Evolutionary conservation across 352 stramenopile genomes (phyloP).

Genomic region (Phytophthora kernoviae): DNA sequence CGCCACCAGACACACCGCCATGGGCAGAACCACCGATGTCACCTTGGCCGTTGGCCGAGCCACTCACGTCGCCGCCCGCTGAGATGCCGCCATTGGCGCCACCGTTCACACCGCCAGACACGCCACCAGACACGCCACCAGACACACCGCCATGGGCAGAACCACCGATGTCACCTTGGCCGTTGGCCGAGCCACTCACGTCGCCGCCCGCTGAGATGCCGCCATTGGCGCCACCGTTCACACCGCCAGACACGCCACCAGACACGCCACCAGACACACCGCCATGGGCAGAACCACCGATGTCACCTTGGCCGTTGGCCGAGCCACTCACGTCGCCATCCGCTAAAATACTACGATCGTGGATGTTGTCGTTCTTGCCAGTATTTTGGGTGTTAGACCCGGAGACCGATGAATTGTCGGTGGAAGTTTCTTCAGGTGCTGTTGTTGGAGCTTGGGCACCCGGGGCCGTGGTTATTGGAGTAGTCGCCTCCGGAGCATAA

Average conservation of each 20-base stretch:
- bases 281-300: neutral
- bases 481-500: neutral
- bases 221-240: neutral
- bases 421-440: neutral
- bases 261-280: neutral
- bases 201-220: neutral
- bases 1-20: neutral
- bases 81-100: neutral
- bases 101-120: neutral
- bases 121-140: constrained; percentile 2
- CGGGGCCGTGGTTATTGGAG: neutral
- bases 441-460: neutral
- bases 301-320: constrained; percentile 4
- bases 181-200: neutral
- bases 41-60: neutral
- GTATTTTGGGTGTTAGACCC: no score
- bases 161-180: neutral
- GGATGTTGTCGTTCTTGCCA: neutral
- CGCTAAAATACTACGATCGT: neutral
- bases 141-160: neutral
- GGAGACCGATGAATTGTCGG: no score
- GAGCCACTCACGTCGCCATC: neutral
- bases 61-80: neutral
- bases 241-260: neutral
- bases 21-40: neutral